Conservation (phyloP, 2,329 filamentous ascomycete species). For the Botrytis galanthina region DNA sequence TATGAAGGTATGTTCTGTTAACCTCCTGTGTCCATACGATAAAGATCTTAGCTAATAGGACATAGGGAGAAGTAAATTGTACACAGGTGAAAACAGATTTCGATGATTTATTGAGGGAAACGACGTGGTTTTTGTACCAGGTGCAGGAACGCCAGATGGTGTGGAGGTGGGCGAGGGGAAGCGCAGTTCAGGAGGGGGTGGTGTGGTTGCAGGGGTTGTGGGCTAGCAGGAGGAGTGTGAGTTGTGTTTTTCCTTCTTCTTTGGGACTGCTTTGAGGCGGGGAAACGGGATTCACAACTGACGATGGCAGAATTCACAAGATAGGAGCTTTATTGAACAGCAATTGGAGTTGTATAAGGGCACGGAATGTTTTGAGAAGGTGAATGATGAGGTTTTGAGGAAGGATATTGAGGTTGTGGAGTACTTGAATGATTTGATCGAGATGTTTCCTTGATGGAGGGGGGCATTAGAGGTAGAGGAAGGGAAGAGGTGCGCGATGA, state of each 20-base stretch:
- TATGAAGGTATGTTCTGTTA: background rate
- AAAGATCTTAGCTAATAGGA: background rate
- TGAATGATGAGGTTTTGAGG: conserved; percentile 37
- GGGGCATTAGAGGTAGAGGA: background rate
- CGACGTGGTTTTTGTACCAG: conserved; percentile 33
- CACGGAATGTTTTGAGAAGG: conserved; percentile 35
- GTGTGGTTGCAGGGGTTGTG: conserved; percentile 37
- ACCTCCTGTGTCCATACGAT: background rate
- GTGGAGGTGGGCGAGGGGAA: conserved; percentile 28
- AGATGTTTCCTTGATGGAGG: conserved; percentile 22
- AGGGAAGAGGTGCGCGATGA: background rate
- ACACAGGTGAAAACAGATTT: conserved; percentile 29
- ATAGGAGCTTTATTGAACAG: conserved; percentile 39
- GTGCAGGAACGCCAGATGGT: conserved; percentile 34
- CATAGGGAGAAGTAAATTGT: conserved; percentile 20
- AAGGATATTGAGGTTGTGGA: conserved; percentile 39
- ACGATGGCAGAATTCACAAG: conserved; percentile 33
- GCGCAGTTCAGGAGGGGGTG: conserved; percentile 30
- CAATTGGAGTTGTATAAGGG: conserved; percentile 33
- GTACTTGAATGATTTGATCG: conserved; percentile 39
- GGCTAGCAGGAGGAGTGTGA: conserved; percentile 36
- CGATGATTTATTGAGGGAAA: conserved; percentile 33
- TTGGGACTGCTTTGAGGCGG: background rate
- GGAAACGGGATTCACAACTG: background rate
- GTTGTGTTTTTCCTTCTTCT: conserved; percentile 20